phyloP scores from a whole-genome alignment of 1,284 basidiomycete genomes.

The Ustilago xerochloae region DNA sequence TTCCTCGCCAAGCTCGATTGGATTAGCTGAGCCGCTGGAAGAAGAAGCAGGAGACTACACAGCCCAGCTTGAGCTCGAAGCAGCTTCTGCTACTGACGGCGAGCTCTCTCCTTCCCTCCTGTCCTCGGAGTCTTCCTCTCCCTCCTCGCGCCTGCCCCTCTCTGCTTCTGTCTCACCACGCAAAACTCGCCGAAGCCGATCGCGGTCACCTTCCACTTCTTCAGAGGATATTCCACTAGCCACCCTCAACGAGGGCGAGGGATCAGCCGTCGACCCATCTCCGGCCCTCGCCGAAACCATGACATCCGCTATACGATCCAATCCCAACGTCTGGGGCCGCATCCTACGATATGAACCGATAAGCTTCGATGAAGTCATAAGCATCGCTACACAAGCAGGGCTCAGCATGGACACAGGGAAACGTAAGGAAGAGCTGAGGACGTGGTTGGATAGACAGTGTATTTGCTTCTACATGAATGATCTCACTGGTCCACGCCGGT shows the following conservation, averaged over 20 bases:
- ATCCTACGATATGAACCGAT: conserved; percentile 46
- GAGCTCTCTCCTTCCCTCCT: not conserved
- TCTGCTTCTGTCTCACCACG: conserved; percentile 6
- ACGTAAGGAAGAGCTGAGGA: conserved; percentile 33
- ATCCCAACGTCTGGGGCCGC: conserved; percentile 6
- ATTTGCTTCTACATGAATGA: conserved; percentile 42
- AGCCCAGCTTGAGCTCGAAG: conserved; percentile 28
- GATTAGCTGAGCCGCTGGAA: not conserved
- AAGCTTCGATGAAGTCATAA: conserved; percentile 44
- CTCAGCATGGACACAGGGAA: conserved; percentile 24
- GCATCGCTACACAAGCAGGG: conserved; percentile 18
- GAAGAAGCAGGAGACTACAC: conserved; percentile 22
- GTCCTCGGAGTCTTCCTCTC: not conserved
- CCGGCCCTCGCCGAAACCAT: conserved; percentile 22
- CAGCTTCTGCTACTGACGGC: conserved; percentile 23
- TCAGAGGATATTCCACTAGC: conserved; percentile 25
- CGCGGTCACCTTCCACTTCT: conserved; percentile 8
- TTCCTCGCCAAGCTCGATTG: not conserved
- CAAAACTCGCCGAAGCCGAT: conserved; percentile 7
- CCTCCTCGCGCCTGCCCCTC: conserved; percentile 7
- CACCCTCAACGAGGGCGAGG: not conserved
- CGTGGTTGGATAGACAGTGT: conserved; percentile 40
- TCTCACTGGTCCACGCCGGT: conserved; percentile 19
- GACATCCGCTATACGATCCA: conserved; percentile 18
- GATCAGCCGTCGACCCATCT: conserved; percentile 12